Evolutionary conservation across 2,329 filamentous ascomycete genomes (phyloP).

Genomic region (Ceratocystis variospora): DNA sequence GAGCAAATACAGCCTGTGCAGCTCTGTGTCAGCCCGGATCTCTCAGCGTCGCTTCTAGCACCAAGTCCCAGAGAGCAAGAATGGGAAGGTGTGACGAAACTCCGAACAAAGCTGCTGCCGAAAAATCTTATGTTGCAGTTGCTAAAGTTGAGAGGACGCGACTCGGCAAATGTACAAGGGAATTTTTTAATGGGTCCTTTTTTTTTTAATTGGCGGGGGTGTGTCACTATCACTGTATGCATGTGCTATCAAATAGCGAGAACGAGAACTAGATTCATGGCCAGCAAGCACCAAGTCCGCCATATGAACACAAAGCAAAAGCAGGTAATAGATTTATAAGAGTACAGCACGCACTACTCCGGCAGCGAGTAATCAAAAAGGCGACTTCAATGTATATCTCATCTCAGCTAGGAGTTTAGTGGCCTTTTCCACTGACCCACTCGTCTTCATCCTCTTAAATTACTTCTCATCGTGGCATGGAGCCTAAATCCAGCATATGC

Average conservation of each 20-base stretch:
- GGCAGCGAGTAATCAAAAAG: background rate
- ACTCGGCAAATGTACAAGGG: background rate
- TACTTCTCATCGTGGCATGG: background rate
- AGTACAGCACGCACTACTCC: background rate
- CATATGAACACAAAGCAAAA: background rate
- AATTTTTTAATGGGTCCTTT: background rate
- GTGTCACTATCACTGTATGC: background rate
- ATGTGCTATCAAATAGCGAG: background rate
- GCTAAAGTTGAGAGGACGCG: background rate
- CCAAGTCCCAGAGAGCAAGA: background rate
- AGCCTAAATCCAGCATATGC: constrained; percentile 53
- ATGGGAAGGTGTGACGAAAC: background rate
- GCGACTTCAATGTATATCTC: background rate
- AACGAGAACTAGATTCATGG: background rate
- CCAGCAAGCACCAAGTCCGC: background rate
- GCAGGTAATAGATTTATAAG: background rate
- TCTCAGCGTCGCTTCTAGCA: background rate
- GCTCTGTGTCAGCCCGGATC: background rate
- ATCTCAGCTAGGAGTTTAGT: background rate
- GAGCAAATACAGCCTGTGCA: no score
- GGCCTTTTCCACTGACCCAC: background rate
- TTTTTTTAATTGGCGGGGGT: background rate
- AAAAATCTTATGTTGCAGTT: background rate
- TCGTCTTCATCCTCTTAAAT: background rate
- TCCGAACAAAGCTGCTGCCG: background rate